These are phyloP conservation scores for Colletotrichum salicis DNA, from an alignment of 2,329 filamentous ascomycete species.

Conservation along the genomic window DNA sequence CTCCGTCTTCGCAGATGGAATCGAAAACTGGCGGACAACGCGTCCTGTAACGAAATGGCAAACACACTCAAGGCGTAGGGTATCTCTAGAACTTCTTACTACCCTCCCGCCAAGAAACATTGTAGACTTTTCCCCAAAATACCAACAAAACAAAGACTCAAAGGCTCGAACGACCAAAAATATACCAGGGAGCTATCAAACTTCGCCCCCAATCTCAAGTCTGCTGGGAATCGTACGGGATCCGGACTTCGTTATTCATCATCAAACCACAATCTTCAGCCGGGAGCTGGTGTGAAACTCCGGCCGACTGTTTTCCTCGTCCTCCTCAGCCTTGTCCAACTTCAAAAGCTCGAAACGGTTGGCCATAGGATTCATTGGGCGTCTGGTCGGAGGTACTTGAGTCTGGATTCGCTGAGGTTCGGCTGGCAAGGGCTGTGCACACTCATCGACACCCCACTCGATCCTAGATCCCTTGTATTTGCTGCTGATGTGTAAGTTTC, in stretches of 20 bases:
- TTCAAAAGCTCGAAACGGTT: conserved; percentile 74
- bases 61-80: background rate
- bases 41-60: background rate
- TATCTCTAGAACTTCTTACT: background rate
- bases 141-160: background rate
- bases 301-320: conserved; percentile 38
- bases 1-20: background rate
- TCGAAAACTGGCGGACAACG: background rate
- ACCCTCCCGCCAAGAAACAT: background rate
- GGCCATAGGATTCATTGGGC: conserved; percentile 48
- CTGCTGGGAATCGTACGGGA: background rate
- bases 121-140: background rate
- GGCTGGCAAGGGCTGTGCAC: conserved; percentile 64
- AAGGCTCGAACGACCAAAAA: background rate
- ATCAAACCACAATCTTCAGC: conserved; percentile 37
- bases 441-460: conserved; percentile 79
- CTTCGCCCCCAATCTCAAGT: background rate
- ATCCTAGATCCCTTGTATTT: conserved; percentile 78
- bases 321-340: conserved; percentile 55
- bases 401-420: conserved; percentile 42
- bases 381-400: conserved; percentile 46
- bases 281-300: conserved; percentile 36
- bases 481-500: conserved; percentile 52
- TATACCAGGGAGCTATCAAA: too few relatives aligned
- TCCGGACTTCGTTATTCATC: background rate